Evolutionary conservation across 2,329 filamentous ascomycete genomes (phyloP), one percentile per base, ranked within the genome.

Genomic region (Sclerotinia subarctica): DNA sequence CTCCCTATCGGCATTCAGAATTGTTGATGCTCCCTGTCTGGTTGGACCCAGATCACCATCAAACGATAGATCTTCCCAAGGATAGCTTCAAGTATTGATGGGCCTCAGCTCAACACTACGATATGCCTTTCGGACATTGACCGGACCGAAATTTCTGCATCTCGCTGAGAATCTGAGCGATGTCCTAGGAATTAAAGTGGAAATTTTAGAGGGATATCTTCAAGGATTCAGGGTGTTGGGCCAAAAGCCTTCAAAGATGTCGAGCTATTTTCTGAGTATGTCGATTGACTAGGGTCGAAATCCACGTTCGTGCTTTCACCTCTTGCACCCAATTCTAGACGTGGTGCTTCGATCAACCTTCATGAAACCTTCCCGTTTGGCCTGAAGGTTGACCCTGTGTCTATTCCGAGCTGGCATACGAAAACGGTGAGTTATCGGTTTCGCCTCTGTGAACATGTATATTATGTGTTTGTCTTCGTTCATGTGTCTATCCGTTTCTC

Each of bases 391-490:
- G n/a, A 21, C n/a, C n/a, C 32, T 42, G 26, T 52, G 47, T 32
- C 21, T 67, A n/a, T 46, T 42, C 57, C 53, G 47, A 67, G 56
- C 56, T 62, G 56, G 44, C 44, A 59, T 51, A 17, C 32, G 35
- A 67, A 62, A 49, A 42, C 53, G 65, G 44, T 62, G 46, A 24
- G 32, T 24, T 67, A 17, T 67, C 56, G 24, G 35, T 42, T 24
- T 62, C n/a, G 56, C 56, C 56, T 29, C 62, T 47, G 32, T n/a
- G 15, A 19, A 38, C 13, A 60, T 52, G 32, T 67, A 59, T 67
- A 67, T 67, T 62, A 62, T 53, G 56, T 62, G 46, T 62, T 35
- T 62, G 32, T 49, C 64, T 66, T 66, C 54, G 29, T 60, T 59
- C 54, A 38, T 60, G 53, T 59, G 42, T 66, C 46, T 66, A 32